Evolutionary conservation across 305 asterid species (phyloP).

Genomic region (Solanum aculeatissimum): DNA sequence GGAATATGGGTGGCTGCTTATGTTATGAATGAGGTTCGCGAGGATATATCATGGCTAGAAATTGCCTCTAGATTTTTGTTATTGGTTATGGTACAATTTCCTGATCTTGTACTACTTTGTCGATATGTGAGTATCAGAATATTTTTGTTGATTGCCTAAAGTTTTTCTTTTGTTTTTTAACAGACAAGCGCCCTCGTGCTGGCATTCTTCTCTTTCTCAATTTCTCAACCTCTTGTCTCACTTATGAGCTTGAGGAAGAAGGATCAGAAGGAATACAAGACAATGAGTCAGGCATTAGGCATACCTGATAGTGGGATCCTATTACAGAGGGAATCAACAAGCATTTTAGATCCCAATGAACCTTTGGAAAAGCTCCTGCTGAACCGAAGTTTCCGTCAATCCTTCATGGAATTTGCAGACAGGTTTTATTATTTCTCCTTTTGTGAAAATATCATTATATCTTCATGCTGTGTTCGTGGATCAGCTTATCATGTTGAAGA

Average conservation of each 20-base stretch:
- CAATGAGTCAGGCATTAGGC: constrained; percentile 74
- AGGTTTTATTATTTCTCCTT: constrained; percentile 23
- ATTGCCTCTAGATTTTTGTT: constrained; percentile 31
- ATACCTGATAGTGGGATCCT: constrained; percentile 49
- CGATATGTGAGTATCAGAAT: not conserved
- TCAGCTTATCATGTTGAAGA: not conserved
- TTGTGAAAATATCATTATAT: not conserved
- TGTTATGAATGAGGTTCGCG: constrained; percentile 54
- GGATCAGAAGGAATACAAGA: constrained; percentile 21
- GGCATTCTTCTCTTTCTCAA: constrained; percentile 63
- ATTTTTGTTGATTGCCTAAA: not conserved
- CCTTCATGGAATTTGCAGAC: constrained; percentile 77
- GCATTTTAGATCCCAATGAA: constrained; percentile 36
- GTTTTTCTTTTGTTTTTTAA: constrained; percentile 1
- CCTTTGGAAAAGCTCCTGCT: constrained; percentile 71
- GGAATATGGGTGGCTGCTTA: constrained; percentile 69
- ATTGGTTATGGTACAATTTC: constrained; percentile 44
- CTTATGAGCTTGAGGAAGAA: constrained; percentile 48
- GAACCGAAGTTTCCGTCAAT: constrained; percentile 53
- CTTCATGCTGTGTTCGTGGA: not conserved
- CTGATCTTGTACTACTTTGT: not conserved
- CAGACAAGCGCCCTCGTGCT: constrained; percentile 70
- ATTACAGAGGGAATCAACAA: constrained; percentile 22
- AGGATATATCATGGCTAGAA: constrained; percentile 50
- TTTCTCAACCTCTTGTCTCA: constrained; percentile 76